Evolutionary conservation across 768 basidiomycete genomes (phyloP).

Genomic region (Leccinum obscurum): DNA sequence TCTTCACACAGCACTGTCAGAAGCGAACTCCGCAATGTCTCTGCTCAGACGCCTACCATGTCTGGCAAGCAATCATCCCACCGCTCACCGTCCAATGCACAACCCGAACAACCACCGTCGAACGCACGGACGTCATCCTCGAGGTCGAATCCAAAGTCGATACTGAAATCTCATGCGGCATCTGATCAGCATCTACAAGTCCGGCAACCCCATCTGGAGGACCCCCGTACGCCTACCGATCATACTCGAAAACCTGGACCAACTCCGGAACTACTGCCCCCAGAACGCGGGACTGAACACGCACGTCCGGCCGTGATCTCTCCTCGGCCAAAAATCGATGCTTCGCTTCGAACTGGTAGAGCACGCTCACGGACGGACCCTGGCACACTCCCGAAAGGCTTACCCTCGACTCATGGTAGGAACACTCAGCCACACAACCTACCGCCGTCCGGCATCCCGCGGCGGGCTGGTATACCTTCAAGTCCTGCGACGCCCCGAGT

Average conservation of each 20-base stretch:
- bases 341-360: slow-evolving; percentile 20
- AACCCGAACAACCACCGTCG: slow-evolving; percentile 17
- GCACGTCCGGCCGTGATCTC: slow-evolving; percentile 7
- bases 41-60: neutral
- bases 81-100: slow-evolving; percentile 13
- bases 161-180: slow-evolving; percentile 24
- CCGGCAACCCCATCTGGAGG: slow-evolving; percentile 12
- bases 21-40: neutral
- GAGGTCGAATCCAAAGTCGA: slow-evolving; percentile 34
- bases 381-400: slow-evolving; percentile 16
- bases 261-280: slow-evolving; percentile 4
- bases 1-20: slow-evolving; percentile 18
- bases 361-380: slow-evolving; percentile 34
- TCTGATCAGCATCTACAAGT: slow-evolving; percentile 22
- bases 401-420: slow-evolving; percentile 5
- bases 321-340: slow-evolving; percentile 12
- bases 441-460: slow-evolving; percentile 28
- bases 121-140: slow-evolving; percentile 22
- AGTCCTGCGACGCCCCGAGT: slow-evolving; percentile 20
- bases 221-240: slow-evolving; percentile 1
- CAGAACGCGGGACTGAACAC: slow-evolving; percentile 11
- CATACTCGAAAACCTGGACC: too few relatives aligned
- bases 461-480: slow-evolving; percentile 20
- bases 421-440: slow-evolving; percentile 10
- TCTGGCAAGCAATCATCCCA: slow-evolving; percentile 5